Evolutionary conservation across 305 asterid species (phyloP).

Genomic region (Solanum hybrid): DNA sequence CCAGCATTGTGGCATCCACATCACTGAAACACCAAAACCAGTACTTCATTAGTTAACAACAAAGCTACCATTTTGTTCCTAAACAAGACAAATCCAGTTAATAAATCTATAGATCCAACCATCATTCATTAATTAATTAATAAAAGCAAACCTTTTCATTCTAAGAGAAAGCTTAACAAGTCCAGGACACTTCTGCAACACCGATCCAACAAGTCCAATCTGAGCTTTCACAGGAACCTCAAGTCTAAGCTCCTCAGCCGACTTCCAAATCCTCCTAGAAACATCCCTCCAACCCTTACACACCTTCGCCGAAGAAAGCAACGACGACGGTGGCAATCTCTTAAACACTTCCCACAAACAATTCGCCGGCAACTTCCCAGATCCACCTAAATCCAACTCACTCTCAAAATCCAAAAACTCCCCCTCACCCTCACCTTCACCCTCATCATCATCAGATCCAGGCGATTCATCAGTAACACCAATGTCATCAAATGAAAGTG

Average conservation of each 20-base stretch:
- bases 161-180: constrained; percentile 61
- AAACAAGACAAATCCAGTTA: constrained; percentile 3
- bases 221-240: constrained; percentile 68
- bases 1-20: constrained; percentile 79
- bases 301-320: constrained; percentile 68
- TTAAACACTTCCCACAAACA: constrained; percentile 80
- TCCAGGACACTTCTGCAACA: constrained; percentile 78
- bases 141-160: constrained; percentile 65
- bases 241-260: constrained; percentile 79
- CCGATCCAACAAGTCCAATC: constrained; percentile 77
- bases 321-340: constrained; percentile 69
- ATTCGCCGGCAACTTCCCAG: constrained; percentile 40
- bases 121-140: constrained; percentile 2
- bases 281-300: constrained; percentile 81
- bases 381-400: constrained; percentile 37
- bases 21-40: constrained; percentile 50
- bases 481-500: constrained; percentile 64
- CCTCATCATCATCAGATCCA: constrained; percentile 32
- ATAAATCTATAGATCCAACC: constrained; percentile 25
- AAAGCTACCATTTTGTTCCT: background rate
- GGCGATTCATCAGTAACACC: constrained; percentile 28
- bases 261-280: constrained; percentile 59
- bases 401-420: constrained; percentile 18
- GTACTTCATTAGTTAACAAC: background rate
- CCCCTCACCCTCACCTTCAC: background rate